A percentile compares a stretch with the other conserved stretches of the same genome.
Conservation (phyloP, 106 monocot species). For the Dendrobium nobile region DNA sequence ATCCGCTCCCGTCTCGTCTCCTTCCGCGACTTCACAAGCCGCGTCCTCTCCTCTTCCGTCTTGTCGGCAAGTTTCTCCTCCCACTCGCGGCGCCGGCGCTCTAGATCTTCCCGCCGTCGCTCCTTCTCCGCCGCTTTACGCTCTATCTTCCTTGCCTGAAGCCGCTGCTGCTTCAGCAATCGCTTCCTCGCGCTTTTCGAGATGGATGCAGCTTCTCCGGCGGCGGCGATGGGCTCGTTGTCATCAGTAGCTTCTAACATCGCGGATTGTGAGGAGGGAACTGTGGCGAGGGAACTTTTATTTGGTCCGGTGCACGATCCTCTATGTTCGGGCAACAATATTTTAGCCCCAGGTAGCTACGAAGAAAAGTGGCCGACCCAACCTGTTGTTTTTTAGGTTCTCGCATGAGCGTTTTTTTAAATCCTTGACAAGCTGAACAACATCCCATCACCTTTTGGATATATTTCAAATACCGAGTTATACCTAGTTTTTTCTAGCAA, state of each 20-base stretch:
- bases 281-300: no score
- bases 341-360: no score
- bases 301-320: no score
- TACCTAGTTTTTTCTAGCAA: no score
- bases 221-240: slow-evolving; percentile 7
- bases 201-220: slow-evolving; percentile 14
- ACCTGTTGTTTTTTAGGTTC: no score
- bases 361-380: no score
- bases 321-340: no score
- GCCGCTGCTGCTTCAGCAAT: slow-evolving; percentile 56
- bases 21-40: slow-evolving; percentile 35
- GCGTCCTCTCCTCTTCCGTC: slow-evolving; percentile 53
- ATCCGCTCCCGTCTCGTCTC: slow-evolving; percentile 49
- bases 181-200: slow-evolving; percentile 83
- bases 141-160: slow-evolving; percentile 53
- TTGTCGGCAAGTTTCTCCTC: slow-evolving; percentile 55
- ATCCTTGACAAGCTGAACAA: no score
- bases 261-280: not conserved
- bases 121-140: slow-evolving; percentile 79
- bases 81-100: slow-evolving; percentile 73
- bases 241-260: slow-evolving; percentile 12
- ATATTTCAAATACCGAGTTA: no score
- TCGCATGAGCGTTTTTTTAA: no score
- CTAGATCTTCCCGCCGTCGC: slow-evolving; percentile 43
- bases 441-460: no score